phyloP scores from a whole-genome alignment of 2,329 filamentous ascomycete genomes.

The Fusarium equiseti region DNA sequence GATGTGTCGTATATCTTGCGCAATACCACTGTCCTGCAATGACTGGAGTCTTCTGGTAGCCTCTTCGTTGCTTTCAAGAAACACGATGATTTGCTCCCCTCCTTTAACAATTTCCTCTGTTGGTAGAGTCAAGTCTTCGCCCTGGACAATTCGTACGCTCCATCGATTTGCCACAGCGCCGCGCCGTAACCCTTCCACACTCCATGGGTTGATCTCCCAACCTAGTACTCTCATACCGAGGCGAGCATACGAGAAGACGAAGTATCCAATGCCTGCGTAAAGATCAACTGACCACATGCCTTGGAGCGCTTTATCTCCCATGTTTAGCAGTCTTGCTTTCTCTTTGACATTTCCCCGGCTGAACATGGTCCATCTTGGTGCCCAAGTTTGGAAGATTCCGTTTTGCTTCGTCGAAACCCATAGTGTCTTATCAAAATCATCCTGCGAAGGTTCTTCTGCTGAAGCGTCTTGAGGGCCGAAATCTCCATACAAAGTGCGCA shows the following conservation, averaged over 20 bases:
- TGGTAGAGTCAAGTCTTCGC: conserved; percentile 54
- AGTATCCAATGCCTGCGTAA: conserved; percentile 95
- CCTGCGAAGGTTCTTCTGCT: conserved; percentile 47
- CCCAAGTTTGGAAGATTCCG: conserved; percentile 86
- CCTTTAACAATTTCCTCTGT: conserved; percentile 56
- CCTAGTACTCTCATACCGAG: conserved; percentile 81
- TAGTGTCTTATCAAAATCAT: conserved; percentile 75
- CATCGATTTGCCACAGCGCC: conserved; percentile 79
- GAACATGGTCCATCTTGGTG: conserved; percentile 94
- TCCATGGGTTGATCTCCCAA: conserved; percentile 93
- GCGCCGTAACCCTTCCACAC: conserved; percentile 82
- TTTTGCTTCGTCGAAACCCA: conserved; percentile 86
- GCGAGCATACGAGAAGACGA: conserved; percentile 84
- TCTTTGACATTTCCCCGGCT: conserved; percentile 90
- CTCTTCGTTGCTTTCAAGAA: conserved; percentile 74
- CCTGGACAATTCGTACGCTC: conserved; percentile 66
- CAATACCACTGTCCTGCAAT: conserved; percentile 52
- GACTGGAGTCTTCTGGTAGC: conserved; percentile 60
- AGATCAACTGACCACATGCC: conserved; percentile 76
- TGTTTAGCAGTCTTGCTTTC: conserved; percentile 79
- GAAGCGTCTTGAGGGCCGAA: conserved; percentile 70
- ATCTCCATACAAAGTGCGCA: conserved; percentile 78
- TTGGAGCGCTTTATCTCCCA: conserved; percentile 49
- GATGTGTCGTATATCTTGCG: conserved; percentile 64
- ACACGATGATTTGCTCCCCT: conserved; percentile 71